Conservation (phyloP, 1,139 yeast genomes). For the Scheffersomyces stambukii region DNA sequence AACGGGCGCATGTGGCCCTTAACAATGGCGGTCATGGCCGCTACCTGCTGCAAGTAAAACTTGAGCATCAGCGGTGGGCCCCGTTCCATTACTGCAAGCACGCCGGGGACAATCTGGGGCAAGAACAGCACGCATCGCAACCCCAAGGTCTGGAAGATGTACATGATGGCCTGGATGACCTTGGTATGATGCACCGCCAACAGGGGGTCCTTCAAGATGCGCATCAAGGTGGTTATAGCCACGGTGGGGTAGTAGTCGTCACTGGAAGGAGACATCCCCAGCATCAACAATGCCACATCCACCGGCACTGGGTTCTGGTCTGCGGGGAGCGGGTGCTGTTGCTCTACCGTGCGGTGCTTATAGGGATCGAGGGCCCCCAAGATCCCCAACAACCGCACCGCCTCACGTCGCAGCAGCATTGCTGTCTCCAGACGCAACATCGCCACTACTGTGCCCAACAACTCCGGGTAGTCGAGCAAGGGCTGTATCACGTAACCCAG, state of each 20-base stretch:
- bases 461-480: slow-evolving; percentile 81
- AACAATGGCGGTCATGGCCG: slow-evolving; percentile 75
- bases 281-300: slow-evolving; percentile 86
- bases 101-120: slow-evolving; percentile 84
- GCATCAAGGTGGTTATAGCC: slow-evolving; percentile 80
- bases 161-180: slow-evolving; percentile 87
- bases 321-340: slow-evolving; percentile 55
- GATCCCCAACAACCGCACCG: slow-evolving; percentile 85
- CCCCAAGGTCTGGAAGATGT: slow-evolving; percentile 85
- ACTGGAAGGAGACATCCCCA: slow-evolving; percentile 88
- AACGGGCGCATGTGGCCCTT: slow-evolving; percentile 88
- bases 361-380: slow-evolving; percentile 97
- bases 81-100: slow-evolving; percentile 76
- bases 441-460: slow-evolving; percentile 75
- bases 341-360: slow-evolving; percentile 88
- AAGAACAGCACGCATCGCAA: slow-evolving; percentile 82
- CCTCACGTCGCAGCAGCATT: slow-evolving; percentile 71
- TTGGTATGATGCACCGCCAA: slow-evolving; percentile 83
- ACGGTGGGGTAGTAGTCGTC: slow-evolving; percentile 97
- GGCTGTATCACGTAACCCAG: slow-evolving; percentile 97
- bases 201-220: slow-evolving; percentile 79
- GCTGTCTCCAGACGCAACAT: slow-evolving; percentile 80
- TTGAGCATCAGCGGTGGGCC: slow-evolving; percentile 83
- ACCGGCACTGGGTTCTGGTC: slow-evolving; percentile 87
- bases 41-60: slow-evolving; percentile 84